Conservation (phyloP, 495 filamentous ascomycete genomes). For the Xylaria cubensis region DNA sequence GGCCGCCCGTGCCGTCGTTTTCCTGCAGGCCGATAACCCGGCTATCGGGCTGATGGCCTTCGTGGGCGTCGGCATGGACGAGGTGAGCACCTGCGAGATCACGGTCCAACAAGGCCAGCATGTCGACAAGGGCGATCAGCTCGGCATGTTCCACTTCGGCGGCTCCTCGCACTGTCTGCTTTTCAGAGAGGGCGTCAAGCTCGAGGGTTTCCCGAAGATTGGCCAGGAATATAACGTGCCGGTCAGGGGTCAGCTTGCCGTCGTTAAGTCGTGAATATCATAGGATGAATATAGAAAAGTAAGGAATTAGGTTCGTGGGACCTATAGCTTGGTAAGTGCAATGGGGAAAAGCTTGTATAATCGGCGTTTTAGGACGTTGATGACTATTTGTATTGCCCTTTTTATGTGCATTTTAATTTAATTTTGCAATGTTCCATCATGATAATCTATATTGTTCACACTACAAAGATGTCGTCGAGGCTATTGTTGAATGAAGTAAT, state of each 20-base stretch:
- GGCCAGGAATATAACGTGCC: slow-evolving; percentile 62
- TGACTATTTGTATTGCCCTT: background rate
- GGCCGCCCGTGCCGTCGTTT: slow-evolving; percentile 67
- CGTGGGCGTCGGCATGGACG: slow-evolving; percentile 72
- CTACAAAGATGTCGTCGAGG: background rate
- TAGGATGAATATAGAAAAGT: background rate
- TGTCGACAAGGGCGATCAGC: slow-evolving; percentile 68
- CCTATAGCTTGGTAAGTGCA: background rate
- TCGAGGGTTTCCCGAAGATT: slow-evolving; percentile 56
- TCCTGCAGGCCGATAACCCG: slow-evolving; percentile 71
- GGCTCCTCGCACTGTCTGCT: slow-evolving; percentile 69
- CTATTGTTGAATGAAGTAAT: background rate
- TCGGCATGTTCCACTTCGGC: slow-evolving; percentile 80
- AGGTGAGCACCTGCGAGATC: slow-evolving; percentile 73
- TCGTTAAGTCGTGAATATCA: slow-evolving; percentile 36
- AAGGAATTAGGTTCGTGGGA: background rate
- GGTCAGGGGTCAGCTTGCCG: slow-evolving; percentile 59
- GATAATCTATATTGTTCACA: background rate
- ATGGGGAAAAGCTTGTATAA: background rate
- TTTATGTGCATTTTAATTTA: background rate
- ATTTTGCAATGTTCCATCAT: background rate
- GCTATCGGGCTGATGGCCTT: slow-evolving; percentile 71
- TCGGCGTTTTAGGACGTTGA: background rate
- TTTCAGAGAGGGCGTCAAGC: slow-evolving; percentile 55
- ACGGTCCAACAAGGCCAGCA: slow-evolving; percentile 65